phyloP scores from a whole-genome alignment of 2,329 filamentous ascomycete genomes.

The Ciborinia camelliae region DNA sequence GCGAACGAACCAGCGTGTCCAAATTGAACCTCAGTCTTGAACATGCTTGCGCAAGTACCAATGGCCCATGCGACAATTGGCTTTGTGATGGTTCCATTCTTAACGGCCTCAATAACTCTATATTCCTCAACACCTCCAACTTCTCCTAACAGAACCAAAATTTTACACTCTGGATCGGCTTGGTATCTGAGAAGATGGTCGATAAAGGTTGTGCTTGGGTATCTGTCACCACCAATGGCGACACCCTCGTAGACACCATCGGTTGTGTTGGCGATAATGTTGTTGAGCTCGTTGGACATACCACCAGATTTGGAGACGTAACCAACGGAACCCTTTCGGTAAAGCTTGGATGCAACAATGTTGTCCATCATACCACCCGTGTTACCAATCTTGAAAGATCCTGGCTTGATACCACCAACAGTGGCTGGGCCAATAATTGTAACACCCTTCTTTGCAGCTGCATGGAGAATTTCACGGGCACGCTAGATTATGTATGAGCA shows the following conservation, averaged over 20 bases:
- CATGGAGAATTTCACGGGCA: slow-evolving; percentile 95
- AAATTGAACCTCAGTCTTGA: slow-evolving; percentile 99
- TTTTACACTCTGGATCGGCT: slow-evolving; percentile 96
- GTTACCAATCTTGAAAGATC: slow-evolving; percentile 99
- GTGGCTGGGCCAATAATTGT: slow-evolving; percentile 98
- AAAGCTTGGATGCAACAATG: slow-evolving; percentile 99
- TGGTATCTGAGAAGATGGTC: slow-evolving; percentile 97
- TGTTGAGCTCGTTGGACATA: slow-evolving; percentile 99
- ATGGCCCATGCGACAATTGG: slow-evolving; percentile 99
- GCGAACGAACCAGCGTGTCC: slow-evolving; percentile 97
- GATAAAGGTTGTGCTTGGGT: slow-evolving; percentile 98
- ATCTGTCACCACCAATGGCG: slow-evolving; percentile 98
- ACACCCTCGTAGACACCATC: slow-evolving; percentile 99
- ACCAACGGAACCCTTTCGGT: slow-evolving; percentile 96
- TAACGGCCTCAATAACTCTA: slow-evolving; percentile 97
- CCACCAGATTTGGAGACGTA: slow-evolving; percentile 99
- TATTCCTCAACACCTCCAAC: slow-evolving; percentile 99
- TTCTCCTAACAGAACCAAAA: slow-evolving; percentile 91
- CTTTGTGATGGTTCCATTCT: slow-evolving; percentile 93
- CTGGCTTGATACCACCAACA: slow-evolving; percentile 98
- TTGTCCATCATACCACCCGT: slow-evolving; percentile 99
- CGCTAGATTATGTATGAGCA: slow-evolving; percentile 54
- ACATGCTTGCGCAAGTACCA: slow-evolving; percentile 98
- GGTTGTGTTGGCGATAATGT: slow-evolving; percentile 94
- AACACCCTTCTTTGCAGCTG: slow-evolving; percentile 96